These are phyloP conservation scores for Rhytidiadelphus loreus DNA, from an alignment of 225 moss, liverwort and hornwort genomes.

Conservation along the genomic window DNA sequence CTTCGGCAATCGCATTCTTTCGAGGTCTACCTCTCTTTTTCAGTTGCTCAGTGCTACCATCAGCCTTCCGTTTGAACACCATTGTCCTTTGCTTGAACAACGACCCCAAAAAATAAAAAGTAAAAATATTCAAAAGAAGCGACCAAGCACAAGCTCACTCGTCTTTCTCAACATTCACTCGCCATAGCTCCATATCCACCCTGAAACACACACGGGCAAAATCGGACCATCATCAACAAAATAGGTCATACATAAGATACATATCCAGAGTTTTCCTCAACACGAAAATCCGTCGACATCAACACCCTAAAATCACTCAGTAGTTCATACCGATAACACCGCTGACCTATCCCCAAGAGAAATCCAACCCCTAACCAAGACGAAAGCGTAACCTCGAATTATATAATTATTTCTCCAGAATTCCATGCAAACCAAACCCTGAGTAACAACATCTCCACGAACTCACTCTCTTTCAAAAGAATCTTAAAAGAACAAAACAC, in stretches of 20 bases:
- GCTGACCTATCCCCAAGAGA: not conserved
- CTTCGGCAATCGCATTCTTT: not conserved
- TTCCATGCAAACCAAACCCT: not conserved
- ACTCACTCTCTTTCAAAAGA: not conserved
- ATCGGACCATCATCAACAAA: not conserved
- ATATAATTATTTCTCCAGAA: not conserved
- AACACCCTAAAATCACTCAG: not conserved
- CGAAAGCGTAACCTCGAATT: not conserved
- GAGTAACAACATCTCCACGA: not conserved
- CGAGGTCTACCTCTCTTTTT: conserved; percentile 18
- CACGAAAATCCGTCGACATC: not conserved
- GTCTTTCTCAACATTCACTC: not conserved
- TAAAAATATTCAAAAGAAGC: not conserved
- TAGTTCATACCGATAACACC: not conserved
- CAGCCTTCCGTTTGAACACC: conserved; percentile 18
- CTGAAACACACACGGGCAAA: not conserved
- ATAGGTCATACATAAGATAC: not conserved
- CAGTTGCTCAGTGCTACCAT: not conserved
- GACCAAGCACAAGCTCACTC: not conserved
- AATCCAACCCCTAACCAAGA: not conserved
- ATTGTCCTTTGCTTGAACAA: not conserved
- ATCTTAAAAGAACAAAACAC: not conserved
- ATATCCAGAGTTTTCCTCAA: not conserved
- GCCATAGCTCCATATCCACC: not conserved
- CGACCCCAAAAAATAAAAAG: not conserved